These are phyloP conservation scores for Cytospora piceicola DNA, from an alignment of 2,329 filamentous ascomycete species.

Conservation along the genomic window DNA sequence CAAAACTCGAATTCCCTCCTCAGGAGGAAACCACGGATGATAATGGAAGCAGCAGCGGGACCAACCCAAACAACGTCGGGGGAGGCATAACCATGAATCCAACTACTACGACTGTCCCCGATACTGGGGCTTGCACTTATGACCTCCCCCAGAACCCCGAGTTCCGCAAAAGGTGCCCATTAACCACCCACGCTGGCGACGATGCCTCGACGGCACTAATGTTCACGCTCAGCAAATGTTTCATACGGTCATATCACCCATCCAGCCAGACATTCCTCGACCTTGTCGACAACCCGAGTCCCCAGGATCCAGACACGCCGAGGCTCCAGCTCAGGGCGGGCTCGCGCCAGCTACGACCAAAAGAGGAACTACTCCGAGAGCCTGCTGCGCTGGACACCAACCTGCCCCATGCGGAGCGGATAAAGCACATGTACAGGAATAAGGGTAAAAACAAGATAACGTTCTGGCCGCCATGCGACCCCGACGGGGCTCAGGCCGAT, in stretches of 20 bases:
- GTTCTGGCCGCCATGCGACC: constrained; percentile 42
- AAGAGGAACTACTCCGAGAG: constrained; percentile 28
- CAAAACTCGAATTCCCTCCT: constrained; percentile 50
- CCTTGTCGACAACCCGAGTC: constrained; percentile 55
- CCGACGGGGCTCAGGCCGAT: constrained; percentile 31
- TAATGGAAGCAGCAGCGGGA: neutral
- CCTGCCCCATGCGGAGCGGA: constrained; percentile 28
- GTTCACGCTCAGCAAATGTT: constrained; percentile 58
- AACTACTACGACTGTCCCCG: neutral
- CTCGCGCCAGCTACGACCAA: constrained; percentile 44
- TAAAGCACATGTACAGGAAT: constrained; percentile 35
- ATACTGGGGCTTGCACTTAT: constrained; percentile 38
- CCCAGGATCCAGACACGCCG: constrained; percentile 41
- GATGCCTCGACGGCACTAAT: constrained; percentile 45
- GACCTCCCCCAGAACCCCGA: constrained; percentile 34
- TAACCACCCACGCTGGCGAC: constrained; percentile 54
- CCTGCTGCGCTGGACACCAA: constrained; percentile 10
- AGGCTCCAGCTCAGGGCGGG: constrained; percentile 53
- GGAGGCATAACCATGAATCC: constrained; percentile 16
- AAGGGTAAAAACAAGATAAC: constrained; percentile 30
- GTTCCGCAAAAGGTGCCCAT: constrained; percentile 41
- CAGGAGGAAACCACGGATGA: neutral
- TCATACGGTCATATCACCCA: constrained; percentile 58
- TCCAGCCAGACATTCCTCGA: constrained; percentile 61
- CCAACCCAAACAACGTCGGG: neutral